A percentile compares a stretch with the other conserved stretches of the same genome.
Evolutionary conservation across 1,284 basidiomycete genomes (phyloP).

Genomic region (Moniliophthora roreri): DNA sequence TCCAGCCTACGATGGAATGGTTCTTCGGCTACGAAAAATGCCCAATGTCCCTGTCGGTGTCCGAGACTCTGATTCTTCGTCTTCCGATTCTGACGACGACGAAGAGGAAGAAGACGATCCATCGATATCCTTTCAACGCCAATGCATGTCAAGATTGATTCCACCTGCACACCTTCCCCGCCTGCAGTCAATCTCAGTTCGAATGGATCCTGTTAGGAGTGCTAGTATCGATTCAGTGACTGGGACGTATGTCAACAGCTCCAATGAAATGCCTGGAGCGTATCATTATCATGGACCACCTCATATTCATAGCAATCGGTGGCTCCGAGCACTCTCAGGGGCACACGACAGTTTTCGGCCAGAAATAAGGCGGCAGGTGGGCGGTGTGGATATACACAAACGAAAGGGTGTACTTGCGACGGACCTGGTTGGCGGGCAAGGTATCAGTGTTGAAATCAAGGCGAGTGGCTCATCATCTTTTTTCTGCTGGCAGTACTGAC

Average conservation of each 20-base stretch:
- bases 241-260: neutral
- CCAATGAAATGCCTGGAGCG: neutral
- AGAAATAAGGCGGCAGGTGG: slow-evolving; percentile 47
- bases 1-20: slow-evolving; percentile 56
- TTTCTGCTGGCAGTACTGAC: slow-evolving; percentile 4
- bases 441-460: slow-evolving; percentile 85
- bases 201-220: slow-evolving; percentile 10
- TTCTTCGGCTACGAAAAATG: slow-evolving; percentile 74
- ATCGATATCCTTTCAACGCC: slow-evolving; percentile 61
- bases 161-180: slow-evolving; percentile 57
- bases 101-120: slow-evolving; percentile 25
- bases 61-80: slow-evolving; percentile 2
- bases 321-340: slow-evolving; percentile 36
- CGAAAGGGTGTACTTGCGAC: slow-evolving; percentile 68
- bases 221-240: neutral
- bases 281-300: neutral
- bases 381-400: slow-evolving; percentile 56
- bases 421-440: slow-evolving; percentile 64
- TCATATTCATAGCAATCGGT: slow-evolving; percentile 2
- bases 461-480: slow-evolving; percentile 36
- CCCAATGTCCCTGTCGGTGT: slow-evolving; percentile 15
- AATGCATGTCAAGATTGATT: slow-evolving; percentile 60
- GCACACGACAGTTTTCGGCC: slow-evolving; percentile 55
- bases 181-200: slow-evolving; percentile 55
- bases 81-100: slow-evolving; percentile 4